These are phyloP conservation scores for Camelina neglecta DNA, from an alignment of 345 rosid species.

Conservation along the genomic window DNA sequence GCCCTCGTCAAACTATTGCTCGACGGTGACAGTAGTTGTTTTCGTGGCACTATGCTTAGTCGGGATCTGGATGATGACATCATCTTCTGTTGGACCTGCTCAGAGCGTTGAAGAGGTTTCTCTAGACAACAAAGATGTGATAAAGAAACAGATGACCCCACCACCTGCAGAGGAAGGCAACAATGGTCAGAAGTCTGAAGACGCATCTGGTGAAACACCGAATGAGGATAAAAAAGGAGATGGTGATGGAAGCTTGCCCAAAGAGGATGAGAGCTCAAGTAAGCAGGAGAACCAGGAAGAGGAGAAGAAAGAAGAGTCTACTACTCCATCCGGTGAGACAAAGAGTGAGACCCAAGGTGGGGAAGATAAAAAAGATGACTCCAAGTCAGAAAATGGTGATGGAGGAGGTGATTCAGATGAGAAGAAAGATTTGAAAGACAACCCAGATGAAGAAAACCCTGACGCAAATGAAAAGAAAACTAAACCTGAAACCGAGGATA, in stretches of 20 bases:
- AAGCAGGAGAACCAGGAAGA: slow-evolving; percentile 49
- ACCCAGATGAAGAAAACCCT: slow-evolving; percentile 48
- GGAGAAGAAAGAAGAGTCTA: slow-evolving; percentile 51
- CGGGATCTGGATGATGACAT: slow-evolving; percentile 97
- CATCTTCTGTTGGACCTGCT: slow-evolving; percentile 71
- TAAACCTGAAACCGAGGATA: slow-evolving; percentile 48
- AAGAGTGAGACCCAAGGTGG: slow-evolving; percentile 41
- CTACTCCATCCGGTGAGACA: slow-evolving; percentile 51
- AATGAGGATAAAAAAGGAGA: slow-evolving; percentile 71
- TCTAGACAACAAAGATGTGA: slow-evolving; percentile 62
- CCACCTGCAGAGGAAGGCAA: slow-evolving; percentile 45
- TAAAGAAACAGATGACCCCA: slow-evolving; percentile 51
- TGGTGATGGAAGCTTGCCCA: slow-evolving; percentile 33
- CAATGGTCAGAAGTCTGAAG: slow-evolving; percentile 55
- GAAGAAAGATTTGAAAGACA: slow-evolving; percentile 55
- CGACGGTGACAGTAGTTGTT: slow-evolving; percentile 74
- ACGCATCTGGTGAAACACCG: slow-evolving; percentile 65
- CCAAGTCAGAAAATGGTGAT: slow-evolving; percentile 49
- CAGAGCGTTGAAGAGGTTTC: slow-evolving; percentile 61
- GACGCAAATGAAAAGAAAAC: slow-evolving; percentile 52
- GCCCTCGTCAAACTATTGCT: slow-evolving; percentile 72
- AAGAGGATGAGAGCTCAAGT: slow-evolving; percentile 42
- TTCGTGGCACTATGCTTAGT: slow-evolving; percentile 93
- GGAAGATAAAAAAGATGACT: slow-evolving; percentile 43
- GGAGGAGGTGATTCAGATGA: slow-evolving; percentile 48